Percentiles rank a stretch among this genome's conserved stretches.
These are phyloP conservation scores for Capronia americana DNA, from an alignment of 2,329 filamentous ascomycete genomes.

Conservation along the genomic window DNA sequence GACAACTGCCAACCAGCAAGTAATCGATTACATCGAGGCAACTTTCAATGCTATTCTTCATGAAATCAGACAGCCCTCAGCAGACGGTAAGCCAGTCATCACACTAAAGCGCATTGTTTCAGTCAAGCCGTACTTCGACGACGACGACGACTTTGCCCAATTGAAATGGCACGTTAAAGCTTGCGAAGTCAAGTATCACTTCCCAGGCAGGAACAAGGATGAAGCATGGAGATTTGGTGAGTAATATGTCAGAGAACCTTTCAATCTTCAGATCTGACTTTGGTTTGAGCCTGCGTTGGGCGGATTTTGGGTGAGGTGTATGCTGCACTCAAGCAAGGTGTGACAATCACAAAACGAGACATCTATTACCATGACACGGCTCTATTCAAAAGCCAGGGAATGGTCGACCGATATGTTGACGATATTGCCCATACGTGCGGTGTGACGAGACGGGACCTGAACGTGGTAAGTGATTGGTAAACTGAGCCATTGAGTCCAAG, in stretches of 20 bases:
- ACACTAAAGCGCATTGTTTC: conserved; percentile 39
- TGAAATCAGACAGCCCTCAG: conserved; percentile 24
- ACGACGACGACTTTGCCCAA: conserved; percentile 41
- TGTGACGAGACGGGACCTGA: conserved; percentile 60
- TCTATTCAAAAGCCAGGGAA: conserved; percentile 63
- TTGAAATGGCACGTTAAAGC: conserved; percentile 30
- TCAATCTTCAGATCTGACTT: conserved; percentile 20
- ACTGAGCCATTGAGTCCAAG: not conserved
- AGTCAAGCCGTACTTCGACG: conserved; percentile 42
- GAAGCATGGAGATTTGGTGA: conserved; percentile 66
- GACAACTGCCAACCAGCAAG: conserved; percentile 26
- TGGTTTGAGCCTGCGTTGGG: conserved; percentile 33
- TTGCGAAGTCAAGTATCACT: conserved; percentile 50
- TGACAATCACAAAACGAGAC: conserved; percentile 65
- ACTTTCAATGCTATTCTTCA: conserved; percentile 34
- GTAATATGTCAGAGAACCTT: conserved; percentile 26
- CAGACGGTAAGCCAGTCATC: conserved; percentile 42
- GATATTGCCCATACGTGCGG: conserved; percentile 66
- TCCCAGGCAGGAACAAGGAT: conserved; percentile 61
- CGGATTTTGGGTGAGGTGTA: conserved; percentile 63
- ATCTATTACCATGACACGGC: conserved; percentile 68
- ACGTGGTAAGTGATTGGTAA: conserved; percentile 56
- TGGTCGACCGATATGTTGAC: conserved; percentile 66
- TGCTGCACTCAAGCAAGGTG: conserved; percentile 55
- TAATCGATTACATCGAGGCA: conserved; percentile 34